Conservation (phyloP, 352 stramenopile species). For the Phytopythium oedochilum region DNA sequence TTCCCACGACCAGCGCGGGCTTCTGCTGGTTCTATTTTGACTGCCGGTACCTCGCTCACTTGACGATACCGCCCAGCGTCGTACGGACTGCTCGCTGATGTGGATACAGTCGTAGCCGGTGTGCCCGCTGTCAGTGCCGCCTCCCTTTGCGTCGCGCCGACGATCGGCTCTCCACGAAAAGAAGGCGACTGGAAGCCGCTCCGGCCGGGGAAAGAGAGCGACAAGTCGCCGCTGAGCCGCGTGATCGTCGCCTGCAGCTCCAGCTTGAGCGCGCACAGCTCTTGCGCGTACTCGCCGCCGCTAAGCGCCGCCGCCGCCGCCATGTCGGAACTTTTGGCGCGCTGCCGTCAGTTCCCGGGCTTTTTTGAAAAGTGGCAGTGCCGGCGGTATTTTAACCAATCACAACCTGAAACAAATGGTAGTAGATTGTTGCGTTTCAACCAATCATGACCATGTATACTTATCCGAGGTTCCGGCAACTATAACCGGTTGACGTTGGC, state of each 20-base stretch:
- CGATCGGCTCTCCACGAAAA: background rate
- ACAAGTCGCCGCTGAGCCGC: conserved; percentile 17
- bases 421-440: background rate
- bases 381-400: background rate
- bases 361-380: background rate
- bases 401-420: background rate
- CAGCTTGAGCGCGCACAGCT: conserved; percentile 58
- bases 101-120: background rate
- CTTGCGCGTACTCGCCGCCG: conserved; percentile 20
- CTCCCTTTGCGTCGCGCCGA: background rate
- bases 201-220: background rate
- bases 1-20: background rate
- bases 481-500: background rate
- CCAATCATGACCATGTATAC: background rate
- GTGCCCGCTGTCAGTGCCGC: background rate
- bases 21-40: background rate
- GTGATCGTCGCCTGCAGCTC: conserved; percentile 50
- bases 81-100: conserved; percentile 3
- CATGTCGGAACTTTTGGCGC: background rate
- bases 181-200: background rate
- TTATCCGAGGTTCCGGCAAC: no score
- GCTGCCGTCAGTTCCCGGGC: background rate
- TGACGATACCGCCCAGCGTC: conserved; percentile 1
- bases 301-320: background rate
- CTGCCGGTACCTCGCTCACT: background rate